phyloP scores from a whole-genome alignment of 1,139 yeast species.

The Keqinozyma sinolaborantium region DNA sequence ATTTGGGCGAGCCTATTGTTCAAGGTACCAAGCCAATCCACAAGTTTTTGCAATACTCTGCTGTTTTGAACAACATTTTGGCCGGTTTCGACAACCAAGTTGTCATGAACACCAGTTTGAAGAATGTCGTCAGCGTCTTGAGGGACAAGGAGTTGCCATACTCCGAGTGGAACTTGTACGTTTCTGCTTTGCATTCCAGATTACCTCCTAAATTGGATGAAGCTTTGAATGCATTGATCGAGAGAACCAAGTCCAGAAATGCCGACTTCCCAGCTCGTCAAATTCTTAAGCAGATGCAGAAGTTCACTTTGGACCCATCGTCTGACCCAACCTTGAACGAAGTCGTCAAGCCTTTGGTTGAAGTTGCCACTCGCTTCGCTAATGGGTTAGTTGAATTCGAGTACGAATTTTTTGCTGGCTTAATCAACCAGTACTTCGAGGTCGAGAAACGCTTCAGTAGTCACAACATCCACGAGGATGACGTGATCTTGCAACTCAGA shows the following conservation, averaged over 20 bases:
- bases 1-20: slow-evolving; percentile 76
- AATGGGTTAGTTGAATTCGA: slow-evolving; percentile 85
- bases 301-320: slow-evolving; percentile 48
- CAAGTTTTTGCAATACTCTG: slow-evolving; percentile 56
- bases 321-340: slow-evolving; percentile 49
- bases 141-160: slow-evolving; percentile 82
- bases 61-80: slow-evolving; percentile 72
- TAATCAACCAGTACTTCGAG: slow-evolving; percentile 68
- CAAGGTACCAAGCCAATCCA: slow-evolving; percentile 84
- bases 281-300: slow-evolving; percentile 56
- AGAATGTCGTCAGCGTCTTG: slow-evolving; percentile 66
- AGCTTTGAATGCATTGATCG: slow-evolving; percentile 60
- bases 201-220: slow-evolving; percentile 75
- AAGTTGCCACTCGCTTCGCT: slow-evolving; percentile 66
- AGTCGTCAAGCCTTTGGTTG: slow-evolving; percentile 68
- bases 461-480: slow-evolving; percentile 74
- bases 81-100: slow-evolving; percentile 95
- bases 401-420: slow-evolving; percentile 64
- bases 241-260: slow-evolving; percentile 61
- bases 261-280: slow-evolving; percentile 95
- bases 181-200: slow-evolving; percentile 90
- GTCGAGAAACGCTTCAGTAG: slow-evolving; percentile 80
- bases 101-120: slow-evolving; percentile 79
- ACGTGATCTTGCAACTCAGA: slow-evolving; percentile 78
- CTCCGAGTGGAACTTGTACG: slow-evolving; percentile 84